Conservation (phyloP, 176 grass and related monocot genomes). For the Microstegium vimineum region DNA sequence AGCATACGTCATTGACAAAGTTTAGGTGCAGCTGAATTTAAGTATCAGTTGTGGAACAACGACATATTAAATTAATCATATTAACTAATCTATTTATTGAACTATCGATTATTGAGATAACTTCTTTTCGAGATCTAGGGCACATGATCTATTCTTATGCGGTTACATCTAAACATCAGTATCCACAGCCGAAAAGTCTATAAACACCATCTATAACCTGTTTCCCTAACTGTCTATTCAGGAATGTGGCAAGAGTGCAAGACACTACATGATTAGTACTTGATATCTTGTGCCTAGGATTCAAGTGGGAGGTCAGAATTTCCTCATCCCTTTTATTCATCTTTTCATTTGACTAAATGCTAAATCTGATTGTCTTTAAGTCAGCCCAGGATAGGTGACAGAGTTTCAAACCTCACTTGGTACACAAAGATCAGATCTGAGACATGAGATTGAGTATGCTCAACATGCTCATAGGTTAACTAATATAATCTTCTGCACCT, state of each 20-base stretch:
- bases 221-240: neutral
- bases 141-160: neutral
- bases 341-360: neutral
- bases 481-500: neutral
- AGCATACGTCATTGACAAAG: conserved; percentile 1
- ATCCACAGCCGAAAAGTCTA: neutral
- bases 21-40: neutral
- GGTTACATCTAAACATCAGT: neutral
- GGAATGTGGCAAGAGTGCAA: neutral
- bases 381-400: neutral
- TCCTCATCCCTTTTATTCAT: neutral
- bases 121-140: neutral
- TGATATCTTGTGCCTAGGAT: neutral
- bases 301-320: neutral
- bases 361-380: neutral
- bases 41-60: neutral
- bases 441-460: neutral
- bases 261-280: neutral
- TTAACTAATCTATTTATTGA: neutral
- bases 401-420: neutral
- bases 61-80: neutral
- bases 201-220: neutral
- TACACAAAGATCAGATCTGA: neutral
- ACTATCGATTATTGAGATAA: conserved; percentile 11
- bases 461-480: neutral